These are phyloP conservation scores for Vigna unguiculata DNA, from an alignment of 306 rosid species.

Conservation along the genomic window DNA sequence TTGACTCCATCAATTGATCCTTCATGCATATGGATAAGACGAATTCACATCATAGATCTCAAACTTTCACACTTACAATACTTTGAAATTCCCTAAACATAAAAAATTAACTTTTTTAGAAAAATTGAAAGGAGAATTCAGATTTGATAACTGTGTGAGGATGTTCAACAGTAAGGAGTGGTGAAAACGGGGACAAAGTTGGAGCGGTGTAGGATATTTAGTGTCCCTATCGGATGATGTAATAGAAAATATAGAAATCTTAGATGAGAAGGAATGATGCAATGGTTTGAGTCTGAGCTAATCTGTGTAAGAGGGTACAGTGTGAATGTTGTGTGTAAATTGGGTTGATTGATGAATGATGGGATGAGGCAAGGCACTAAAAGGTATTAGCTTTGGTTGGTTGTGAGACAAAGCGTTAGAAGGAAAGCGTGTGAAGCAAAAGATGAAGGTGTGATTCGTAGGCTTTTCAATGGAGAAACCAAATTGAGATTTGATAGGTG, in stretches of 20 bases:
- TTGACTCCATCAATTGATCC: background rate
- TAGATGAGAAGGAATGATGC: conserved; percentile 44
- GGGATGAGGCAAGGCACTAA: background rate
- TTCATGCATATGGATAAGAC: no score
- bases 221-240: background rate
- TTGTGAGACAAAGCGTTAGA: conserved; percentile 47
- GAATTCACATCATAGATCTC: no score
- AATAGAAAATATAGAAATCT: conserved; percentile 18
- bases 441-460: background rate
- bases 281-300: background rate
- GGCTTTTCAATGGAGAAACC: conserved; percentile 28
- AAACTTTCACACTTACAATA: no score
- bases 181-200: conserved; percentile 3
- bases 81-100: no score
- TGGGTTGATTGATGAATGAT: conserved; percentile 22
- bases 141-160: background rate
- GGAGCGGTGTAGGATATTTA: conserved; percentile 31
- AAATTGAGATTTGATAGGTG: conserved; percentile 62
- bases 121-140: no score
- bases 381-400: background rate
- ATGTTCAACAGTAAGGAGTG: background rate
- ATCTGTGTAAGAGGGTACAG: background rate
- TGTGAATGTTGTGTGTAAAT: conserved; percentile 23
- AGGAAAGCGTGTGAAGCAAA: conserved; percentile 44
- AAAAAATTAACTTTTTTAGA: no score